Evolutionary conservation across 352 stramenopile genomes (phyloP), one percentile per base, ranked within the genome.

Genomic region (Aphanomyces stellatus): DNA sequence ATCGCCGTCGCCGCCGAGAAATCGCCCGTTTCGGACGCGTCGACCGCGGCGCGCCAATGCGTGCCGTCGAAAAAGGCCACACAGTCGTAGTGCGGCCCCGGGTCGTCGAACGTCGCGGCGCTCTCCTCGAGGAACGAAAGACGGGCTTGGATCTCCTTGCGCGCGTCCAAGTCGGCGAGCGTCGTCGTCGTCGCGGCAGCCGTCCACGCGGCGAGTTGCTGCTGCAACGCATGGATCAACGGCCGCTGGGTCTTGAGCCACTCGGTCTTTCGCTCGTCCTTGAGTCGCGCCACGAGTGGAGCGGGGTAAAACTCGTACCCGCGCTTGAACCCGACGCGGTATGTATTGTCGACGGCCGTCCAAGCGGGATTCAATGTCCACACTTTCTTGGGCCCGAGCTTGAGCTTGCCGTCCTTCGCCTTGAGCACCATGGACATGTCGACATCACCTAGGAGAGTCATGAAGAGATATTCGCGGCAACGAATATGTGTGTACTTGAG

Each of bases 271-370:
- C 84, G 80, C 69, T 94, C 85, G 49, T 81, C 81, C 69, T 89
- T 88, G 13, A 94, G 51, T 25, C 88, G 78, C 22, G 72, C 65
- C 15, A 88, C 74, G 10, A 97, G 76, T 2, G 69, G 64, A 7
- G 69, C 71, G 4, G 94, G 94, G 69, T 96, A 98, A 35, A 98
- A 69, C 69, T 98, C 88, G 71, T 83, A 98, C 2, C 75, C 87
- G 11, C 74, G 76, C 37, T 97, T 88, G 48, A 80, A 74, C 28
- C 91, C 95, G 13, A 98, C 76, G 69, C 87, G 86, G 69, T 83
- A 96, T 69, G 80, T 83, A 22, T 48, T 33, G 22, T 64, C 35
- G 6, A 64, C 55, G 65, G 72, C 27, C 51, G 66, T 69, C 89
- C 82, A 93, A 69, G 73, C 57, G 15, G 76, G 62, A 73, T 96